Percentiles rank a stretch among this genome's conserved stretches.
Conservation (phyloP, 805 yeast genomes). For the Yarrowia yakushimensis region DNA sequence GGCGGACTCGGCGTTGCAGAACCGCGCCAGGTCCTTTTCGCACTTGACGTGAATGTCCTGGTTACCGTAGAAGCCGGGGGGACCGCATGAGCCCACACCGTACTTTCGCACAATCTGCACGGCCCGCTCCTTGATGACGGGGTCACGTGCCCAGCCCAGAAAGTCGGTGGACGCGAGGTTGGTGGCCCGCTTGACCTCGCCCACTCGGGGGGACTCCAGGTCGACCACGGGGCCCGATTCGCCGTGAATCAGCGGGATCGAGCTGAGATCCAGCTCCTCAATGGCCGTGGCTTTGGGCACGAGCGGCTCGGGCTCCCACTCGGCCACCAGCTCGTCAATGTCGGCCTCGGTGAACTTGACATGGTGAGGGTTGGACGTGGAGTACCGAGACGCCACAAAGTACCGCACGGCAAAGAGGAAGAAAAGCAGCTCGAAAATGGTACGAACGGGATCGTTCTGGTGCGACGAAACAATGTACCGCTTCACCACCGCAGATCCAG, state of each 20-base stretch:
- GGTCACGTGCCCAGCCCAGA: conserved; percentile 54
- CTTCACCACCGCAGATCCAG: conserved; percentile 42
- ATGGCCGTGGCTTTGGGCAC: conserved; percentile 49
- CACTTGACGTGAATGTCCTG: conserved; percentile 84
- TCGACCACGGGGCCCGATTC: conserved; percentile 44
- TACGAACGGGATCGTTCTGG: conserved; percentile 89
- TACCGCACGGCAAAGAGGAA: conserved; percentile 80
- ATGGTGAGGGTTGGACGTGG: conserved; percentile 66
- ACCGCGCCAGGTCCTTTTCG: conserved; percentile 70
- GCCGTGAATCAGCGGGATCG: conserved; percentile 63
- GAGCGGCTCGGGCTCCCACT: conserved; percentile 89
- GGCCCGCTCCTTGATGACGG: conserved; percentile 50
- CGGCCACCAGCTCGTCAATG: conserved; percentile 76
- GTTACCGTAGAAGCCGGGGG: conserved; percentile 95
- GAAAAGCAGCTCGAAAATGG: conserved; percentile 72
- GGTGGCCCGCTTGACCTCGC: conserved; percentile 41
- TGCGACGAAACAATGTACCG: conserved; percentile 81
- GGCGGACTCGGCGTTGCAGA: conserved; percentile 71
- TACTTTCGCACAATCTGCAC: conserved; percentile 56
- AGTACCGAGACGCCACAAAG: conserved; percentile 72
- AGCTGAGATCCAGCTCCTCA: conserved; percentile 60
- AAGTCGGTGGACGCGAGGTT: conserved; percentile 75
- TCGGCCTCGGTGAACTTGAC: conserved; percentile 54
- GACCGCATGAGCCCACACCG: conserved; percentile 99
- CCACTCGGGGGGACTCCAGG: not conserved